Base-by-base conservation (phyloP, 2,329 filamentous ascomycete species). In the Cercospora sesami region DNA sequence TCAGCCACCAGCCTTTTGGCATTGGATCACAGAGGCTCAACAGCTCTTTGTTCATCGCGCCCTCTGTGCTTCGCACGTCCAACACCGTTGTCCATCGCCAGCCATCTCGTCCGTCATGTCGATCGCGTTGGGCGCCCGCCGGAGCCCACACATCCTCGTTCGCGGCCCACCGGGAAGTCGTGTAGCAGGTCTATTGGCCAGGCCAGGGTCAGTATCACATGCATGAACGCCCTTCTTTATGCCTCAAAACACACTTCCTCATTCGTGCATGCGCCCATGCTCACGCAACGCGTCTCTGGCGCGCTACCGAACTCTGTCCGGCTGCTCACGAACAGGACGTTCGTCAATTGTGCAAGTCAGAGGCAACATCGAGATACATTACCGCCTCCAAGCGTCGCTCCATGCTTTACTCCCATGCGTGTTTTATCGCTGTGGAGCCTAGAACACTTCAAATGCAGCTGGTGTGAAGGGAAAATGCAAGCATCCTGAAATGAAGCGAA, bases 181-280 rank as follows among this genome's bases (percentile, higher is more conserved):
- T 68, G 66, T 61, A 45, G 16, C 14, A 21, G 31, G 51, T 39
- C 58, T 59, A 68, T 68, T 68, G 62, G 66, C 45, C 57, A 23
- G 45, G 28, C 36, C n/a, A 48, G 45, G 42, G 21, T 23, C 51
- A 61, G 62, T 62, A 36, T 65, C 66, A 63, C 66, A 61, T 68
- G 66, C 66, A 68, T 68, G 60, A 45, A 57, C 39, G 55, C 42
- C 66, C 42, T 59, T 61, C 33, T 65, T 60, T 62, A 45, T 42
- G 61, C 62, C 51, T 65, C 62, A 65, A 31, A 68, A 68, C 66
- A 68, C 45, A 64, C 66, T 64, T 58, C 66, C 61, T 57, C 55
- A 61, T 57, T 57, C 51, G 48, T 55, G 36, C 60, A 62, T 33
- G 26, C 21, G 60, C 36, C 60, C 60, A 59, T 59, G 55, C 31